Evolutionary conservation across 164 flowering plant genomes (phyloP).

Genomic region (Cinnamomum micranthum): DNA sequence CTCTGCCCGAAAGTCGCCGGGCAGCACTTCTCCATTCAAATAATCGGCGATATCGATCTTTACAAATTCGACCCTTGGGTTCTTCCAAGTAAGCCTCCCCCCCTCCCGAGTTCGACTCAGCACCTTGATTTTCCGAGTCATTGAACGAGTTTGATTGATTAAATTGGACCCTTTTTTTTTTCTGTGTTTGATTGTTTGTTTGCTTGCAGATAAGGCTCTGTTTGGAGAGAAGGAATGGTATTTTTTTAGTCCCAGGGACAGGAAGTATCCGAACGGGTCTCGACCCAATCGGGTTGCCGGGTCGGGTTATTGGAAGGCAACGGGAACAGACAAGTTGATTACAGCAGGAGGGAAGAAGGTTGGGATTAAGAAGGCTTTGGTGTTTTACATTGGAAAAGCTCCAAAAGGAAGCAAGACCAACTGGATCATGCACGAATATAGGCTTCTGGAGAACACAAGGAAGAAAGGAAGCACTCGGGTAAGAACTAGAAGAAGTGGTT

Average conservation of each 20-base stretch:
- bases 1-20: conserved; percentile 31
- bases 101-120: not conserved
- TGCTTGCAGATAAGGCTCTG: conserved; percentile 53
- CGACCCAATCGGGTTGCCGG: conserved; percentile 87
- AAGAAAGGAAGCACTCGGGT: conserved; percentile 57
- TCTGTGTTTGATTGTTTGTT: not conserved
- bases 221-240: conserved; percentile 96
- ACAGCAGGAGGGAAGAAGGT: conserved; percentile 57
- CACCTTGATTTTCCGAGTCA: too few species aligned
- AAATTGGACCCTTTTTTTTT: not conserved
- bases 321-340: conserved; percentile 81
- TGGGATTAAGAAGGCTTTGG: conserved; percentile 87
- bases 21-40: conserved; percentile 16
- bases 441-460: conserved; percentile 46
- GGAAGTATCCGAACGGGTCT: conserved; percentile 85
- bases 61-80: conserved; percentile 35
- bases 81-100: conserved; percentile 27
- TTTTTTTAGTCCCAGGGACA: conserved; percentile 78
- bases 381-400: conserved; percentile 79
- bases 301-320: conserved; percentile 93
- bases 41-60: conserved; percentile 33
- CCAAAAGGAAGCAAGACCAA: conserved; percentile 86
- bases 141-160: not conserved
- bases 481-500: not conserved
- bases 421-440: conserved; percentile 94